Evolutionary conservation across 768 basidiomycete genomes (phyloP), one percentile per base, ranked within the genome.

Genomic region (Lactarius sp.): DNA sequence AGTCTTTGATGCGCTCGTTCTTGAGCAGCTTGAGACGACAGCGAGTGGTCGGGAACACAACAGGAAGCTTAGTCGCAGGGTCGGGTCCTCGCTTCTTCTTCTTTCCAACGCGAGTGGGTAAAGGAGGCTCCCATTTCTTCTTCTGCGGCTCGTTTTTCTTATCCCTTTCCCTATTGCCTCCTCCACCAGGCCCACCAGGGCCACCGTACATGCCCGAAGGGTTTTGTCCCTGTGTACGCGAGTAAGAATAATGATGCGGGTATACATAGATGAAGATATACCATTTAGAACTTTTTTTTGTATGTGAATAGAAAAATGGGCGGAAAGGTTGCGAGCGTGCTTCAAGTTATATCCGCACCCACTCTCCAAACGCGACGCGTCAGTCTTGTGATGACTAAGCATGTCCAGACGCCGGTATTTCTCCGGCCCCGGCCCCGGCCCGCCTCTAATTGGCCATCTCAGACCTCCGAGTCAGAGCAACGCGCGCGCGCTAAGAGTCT

Each of bases 121-220:
- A 84, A 70, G 96, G 96, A 8, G 96, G 94, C 74, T 98, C 96
- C 94, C 95, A 98, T 78, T 96, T 95, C 85, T 98, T 97, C 77
- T 87, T 84, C 73, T 83, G 79, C 13, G 74, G 71, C 77, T 87
- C 84, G 70, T 77, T 82, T 56, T 81, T 75, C 62, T 73, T 69
- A 75, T 72, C 70, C 73, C 77, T 69, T 52, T 67, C 69, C 59
- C 65, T 60, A 42, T 68, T 66, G 52, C 62, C 66, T 31, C 66
- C 66, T 41, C 71, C 71, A 46, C 69, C 70, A n/a, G 73, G 71
- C 12, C 65, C 68, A 39, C 65, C 65, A 10, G 65, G 60, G 9
- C 71, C 75, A 8, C 77, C 76, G 0, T 71, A 74, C 55, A 82
- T 72, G 60, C 83, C 88, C 54, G 90, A 92, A 58, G 87, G 81